phyloP scores from a whole-genome alignment of 2,329 filamentous ascomycete genomes.

The Pseudogymnoascus sp. region DNA sequence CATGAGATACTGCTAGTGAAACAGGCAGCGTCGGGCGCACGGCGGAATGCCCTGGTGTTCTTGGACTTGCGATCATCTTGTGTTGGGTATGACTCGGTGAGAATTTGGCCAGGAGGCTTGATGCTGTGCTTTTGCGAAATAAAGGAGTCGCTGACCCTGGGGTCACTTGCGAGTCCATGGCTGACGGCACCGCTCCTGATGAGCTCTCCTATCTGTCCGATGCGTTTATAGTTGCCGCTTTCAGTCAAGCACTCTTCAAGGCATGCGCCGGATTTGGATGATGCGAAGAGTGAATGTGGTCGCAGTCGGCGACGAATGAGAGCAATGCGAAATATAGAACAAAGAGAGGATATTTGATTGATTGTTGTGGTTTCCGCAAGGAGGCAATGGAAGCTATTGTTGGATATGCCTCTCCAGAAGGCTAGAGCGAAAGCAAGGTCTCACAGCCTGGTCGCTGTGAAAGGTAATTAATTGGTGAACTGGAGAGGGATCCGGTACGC shows the following conservation, averaged over 20 bases:
- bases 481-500: background rate
- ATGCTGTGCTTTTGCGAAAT: slow-evolving; percentile 17
- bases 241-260: background rate
- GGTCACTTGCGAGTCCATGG: background rate
- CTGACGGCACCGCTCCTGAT: background rate
- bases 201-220: background rate
- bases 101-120: slow-evolving; percentile 24
- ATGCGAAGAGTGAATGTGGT: background rate
- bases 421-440: slow-evolving; percentile 2
- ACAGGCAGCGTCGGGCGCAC: background rate
- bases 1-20: background rate
- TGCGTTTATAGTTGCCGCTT: background rate
- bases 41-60: background rate
- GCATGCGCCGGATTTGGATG: slow-evolving; percentile 3
- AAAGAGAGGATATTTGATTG: background rate
- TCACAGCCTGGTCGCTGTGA: background rate
- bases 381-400: background rate
- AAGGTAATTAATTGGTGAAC: background rate
- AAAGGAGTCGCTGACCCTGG: background rate
- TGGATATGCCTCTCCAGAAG: background rate
- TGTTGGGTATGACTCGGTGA: slow-evolving; percentile 22
- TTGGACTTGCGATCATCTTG: slow-evolving; percentile 20
- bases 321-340: background rate
- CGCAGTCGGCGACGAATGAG: background rate
- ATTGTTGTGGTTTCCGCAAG: background rate